Evolutionary conservation across 2,329 filamentous ascomycete genomes (phyloP).

Genomic region (Aspergillus carbonarius): DNA sequence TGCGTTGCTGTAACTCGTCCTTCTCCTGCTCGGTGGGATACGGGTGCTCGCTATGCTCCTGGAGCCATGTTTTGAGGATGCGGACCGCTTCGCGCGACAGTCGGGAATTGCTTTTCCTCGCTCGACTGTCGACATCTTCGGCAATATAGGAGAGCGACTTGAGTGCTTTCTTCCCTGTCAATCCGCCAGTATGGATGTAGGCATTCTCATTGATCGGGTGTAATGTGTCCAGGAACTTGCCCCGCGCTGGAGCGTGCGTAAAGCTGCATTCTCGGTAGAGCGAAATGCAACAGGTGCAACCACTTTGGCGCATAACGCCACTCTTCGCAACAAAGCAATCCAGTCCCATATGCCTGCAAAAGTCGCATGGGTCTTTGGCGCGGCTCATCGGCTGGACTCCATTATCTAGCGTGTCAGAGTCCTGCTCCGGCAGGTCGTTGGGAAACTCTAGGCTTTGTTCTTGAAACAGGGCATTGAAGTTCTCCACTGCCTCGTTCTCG

Average conservation of each 20-base stretch:
- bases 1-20: slow-evolving; percentile 72
- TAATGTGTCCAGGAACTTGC: slow-evolving; percentile 45
- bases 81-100: slow-evolving; percentile 80
- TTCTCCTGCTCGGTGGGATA: slow-evolving; percentile 89
- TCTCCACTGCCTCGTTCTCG: slow-evolving; percentile 38
- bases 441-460: slow-evolving; percentile 45
- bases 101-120: slow-evolving; percentile 67
- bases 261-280: slow-evolving; percentile 50
- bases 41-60: slow-evolving; percentile 74
- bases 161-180: slow-evolving; percentile 42
- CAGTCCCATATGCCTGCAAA: slow-evolving; percentile 47
- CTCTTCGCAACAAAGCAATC: slow-evolving; percentile 48
- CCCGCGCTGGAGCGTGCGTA: slow-evolving; percentile 41
- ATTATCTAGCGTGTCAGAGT: slow-evolving; percentile 23
- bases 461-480: slow-evolving; percentile 43
- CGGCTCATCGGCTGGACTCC: slow-evolving; percentile 46
- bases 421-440: slow-evolving; percentile 25
- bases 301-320: slow-evolving; percentile 42
- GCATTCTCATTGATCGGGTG: slow-evolving; percentile 46
- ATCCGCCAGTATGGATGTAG: slow-evolving; percentile 37
- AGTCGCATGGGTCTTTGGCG: slow-evolving; percentile 47
- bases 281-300: slow-evolving; percentile 50
- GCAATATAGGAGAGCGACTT: slow-evolving; percentile 42
- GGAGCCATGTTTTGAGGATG: slow-evolving; percentile 80
- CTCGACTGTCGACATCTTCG: slow-evolving; percentile 39